Base-by-base conservation (phyloP, 352 stramenopile genomes). In the Elongisporangium senticosum region DNA sequence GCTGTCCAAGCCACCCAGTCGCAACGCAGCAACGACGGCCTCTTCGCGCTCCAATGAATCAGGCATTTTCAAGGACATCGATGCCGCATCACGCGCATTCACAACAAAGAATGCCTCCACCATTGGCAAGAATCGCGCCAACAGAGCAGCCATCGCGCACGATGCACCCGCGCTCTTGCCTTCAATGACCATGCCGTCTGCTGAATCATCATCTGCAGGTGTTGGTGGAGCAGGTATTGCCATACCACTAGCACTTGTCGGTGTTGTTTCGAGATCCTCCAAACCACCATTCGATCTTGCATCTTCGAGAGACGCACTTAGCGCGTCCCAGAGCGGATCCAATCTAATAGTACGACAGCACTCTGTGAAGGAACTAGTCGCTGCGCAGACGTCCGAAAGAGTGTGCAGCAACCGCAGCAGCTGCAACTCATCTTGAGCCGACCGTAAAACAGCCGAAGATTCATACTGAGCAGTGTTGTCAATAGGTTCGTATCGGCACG, bases 41-140 rank as follows among this genome's bases (percentile, higher is more conserved):
- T 92, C 86, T 71, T 95, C 86, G 1, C 82, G 78, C 63, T 93
- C 83, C 2, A 61, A 80, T 17, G 81, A 86, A 58, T 90, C 82
- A 0, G 86, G 85, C 33, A 92, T 63, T 24, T 77, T 73, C 22
- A 95, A 58, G 4, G 74, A 75, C 83, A 96, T 93, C 0, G 79
- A 88, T 2, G 80, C 80, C 7, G 75, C 74, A 67, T 97, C 84
- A 57, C 89, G 86, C 33, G 94, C 90, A 74, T 98, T 99, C 3
- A 98, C 95, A 24, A 99, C 95, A 68, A 99, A 99, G 71, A 99
- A 99, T 15, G 93, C 91, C 68, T 99, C 96, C 57, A 99, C 96
- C 58, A 98, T 95, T 3, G 96, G 96, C 57, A 99, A 81, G 69
- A 99, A 99, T 23, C 96, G 84, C 6, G 92, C 96, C n/a, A 99